A percentile compares a stretch with the other conserved stretches of the same genome.
Conservation (phyloP, 1,284 basidiomycete species). For the Apiotrichum gracile region DNA sequence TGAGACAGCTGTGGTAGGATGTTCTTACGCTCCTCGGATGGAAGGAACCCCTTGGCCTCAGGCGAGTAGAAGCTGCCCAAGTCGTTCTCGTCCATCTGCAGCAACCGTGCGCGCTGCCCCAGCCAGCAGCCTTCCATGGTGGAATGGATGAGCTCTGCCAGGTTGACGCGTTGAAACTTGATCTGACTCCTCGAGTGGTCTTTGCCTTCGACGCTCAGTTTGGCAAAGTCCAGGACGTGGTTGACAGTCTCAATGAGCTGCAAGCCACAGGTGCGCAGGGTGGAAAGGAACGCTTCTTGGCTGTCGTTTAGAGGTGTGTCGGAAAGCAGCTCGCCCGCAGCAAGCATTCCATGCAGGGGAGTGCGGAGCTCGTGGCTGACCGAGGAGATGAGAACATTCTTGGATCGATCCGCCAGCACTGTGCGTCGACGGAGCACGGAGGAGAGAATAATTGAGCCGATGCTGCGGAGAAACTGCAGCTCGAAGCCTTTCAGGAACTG, state of each 20-base stretch:
- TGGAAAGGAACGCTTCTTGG: conserved; percentile 75
- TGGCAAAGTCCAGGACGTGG: conserved; percentile 94
- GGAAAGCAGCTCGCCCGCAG: conserved; percentile 78
- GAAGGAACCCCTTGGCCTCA: conserved; percentile 45
- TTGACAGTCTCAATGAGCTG: conserved; percentile 64
- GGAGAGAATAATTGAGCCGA: conserved; percentile 88
- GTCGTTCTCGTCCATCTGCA: conserved; percentile 54
- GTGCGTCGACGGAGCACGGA: conserved; percentile 88
- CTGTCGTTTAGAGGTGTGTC: conserved; percentile 75
- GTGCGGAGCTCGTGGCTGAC: conserved; percentile 92
- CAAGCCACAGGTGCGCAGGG: conserved; percentile 49
- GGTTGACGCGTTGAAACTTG: conserved; percentile 64
- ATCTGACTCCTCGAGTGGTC: conserved; percentile 52
- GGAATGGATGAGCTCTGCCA: conserved; percentile 87
- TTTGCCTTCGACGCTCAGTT: conserved; percentile 83
- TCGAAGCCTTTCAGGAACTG: conserved; percentile 87
- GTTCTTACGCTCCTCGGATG: conserved; percentile 52
- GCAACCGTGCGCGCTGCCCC: conserved; percentile 75
- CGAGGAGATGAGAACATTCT: conserved; percentile 51
- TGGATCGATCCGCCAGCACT: conserved; percentile 80
- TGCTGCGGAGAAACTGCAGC: conserved; percentile 79
- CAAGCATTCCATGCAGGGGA: conserved; percentile 82
- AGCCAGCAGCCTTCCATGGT: conserved; percentile 94
- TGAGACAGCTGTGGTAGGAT: conserved; percentile 31
- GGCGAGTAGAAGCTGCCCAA: conserved; percentile 85